A percentile compares a stretch with the other conserved stretches of the same genome.
Evolutionary conservation across 2,329 filamentous ascomycete species (phyloP).

Genomic region (Aspergillus ochraceus): DNA sequence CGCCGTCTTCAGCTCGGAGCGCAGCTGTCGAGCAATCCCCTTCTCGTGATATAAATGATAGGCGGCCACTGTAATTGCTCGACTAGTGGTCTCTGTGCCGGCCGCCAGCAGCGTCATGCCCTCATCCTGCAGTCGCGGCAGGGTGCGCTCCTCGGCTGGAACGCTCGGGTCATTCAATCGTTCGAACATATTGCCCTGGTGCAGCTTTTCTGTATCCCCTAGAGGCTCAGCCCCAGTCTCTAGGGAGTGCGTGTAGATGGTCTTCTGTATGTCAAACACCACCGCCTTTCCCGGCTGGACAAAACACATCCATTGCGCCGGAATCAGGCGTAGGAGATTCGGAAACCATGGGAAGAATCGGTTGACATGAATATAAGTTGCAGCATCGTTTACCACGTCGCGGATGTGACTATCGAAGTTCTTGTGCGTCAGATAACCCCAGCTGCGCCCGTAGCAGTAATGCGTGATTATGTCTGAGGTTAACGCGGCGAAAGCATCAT

Average conservation of each 20-base stretch:
- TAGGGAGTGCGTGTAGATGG: neutral
- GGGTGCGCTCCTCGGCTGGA: constrained; percentile 37
- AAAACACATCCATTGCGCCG: neutral
- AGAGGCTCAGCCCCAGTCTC: constrained; percentile 1
- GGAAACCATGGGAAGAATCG: constrained; percentile 18
- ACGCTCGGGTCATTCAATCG: constrained; percentile 35
- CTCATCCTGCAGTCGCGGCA: constrained; percentile 34
- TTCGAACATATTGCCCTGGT: constrained; percentile 26
- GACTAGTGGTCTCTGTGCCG: constrained; percentile 37
- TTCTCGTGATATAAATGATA: constrained; percentile 30
- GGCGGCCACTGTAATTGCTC: constrained; percentile 29
- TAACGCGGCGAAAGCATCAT: constrained; percentile 24
- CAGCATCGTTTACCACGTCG: constrained; percentile 24
- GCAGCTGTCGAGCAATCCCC: constrained; percentile 20
- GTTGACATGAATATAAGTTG: constrained; percentile 24
- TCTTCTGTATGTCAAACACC: constrained; percentile 17
- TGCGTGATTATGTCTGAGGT: constrained; percentile 39
- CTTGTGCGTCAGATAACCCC: constrained; percentile 30
- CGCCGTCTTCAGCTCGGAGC: constrained; percentile 30
- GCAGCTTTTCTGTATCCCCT: neutral
- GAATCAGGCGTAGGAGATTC: neutral
- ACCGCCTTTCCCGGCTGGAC: neutral
- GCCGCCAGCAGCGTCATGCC: constrained; percentile 31
- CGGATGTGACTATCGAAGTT: constrained; percentile 21
- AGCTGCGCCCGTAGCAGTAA: constrained; percentile 39